Percentiles rank a stretch among this genome's conserved stretches.
phyloP scores from a whole-genome alignment of 371 early-diverging fungal genomes.

The Entomophthora muscae region DNA sequence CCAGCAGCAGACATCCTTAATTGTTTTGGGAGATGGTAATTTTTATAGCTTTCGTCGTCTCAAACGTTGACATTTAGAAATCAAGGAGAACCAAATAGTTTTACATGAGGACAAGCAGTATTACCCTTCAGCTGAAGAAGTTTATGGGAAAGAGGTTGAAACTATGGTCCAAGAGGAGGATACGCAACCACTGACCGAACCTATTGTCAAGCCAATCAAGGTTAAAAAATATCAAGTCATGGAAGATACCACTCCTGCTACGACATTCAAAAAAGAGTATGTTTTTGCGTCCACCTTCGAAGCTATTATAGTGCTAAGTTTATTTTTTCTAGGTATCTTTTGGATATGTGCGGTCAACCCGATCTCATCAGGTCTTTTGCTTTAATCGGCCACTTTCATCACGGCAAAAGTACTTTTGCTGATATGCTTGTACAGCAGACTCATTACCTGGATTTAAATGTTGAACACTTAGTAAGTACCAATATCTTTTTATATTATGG shows the following conservation, averaged over 20 bases:
- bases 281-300: too few relatives aligned
- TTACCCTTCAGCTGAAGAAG: slow-evolving; percentile 91
- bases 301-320: background rate
- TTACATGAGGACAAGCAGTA: slow-evolving; percentile 96
- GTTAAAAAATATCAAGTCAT: slow-evolving; percentile 64
- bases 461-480: slow-evolving; percentile 26
- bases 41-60: background rate
- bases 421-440: slow-evolving; percentile 85
- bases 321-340: slow-evolving; percentile 42
- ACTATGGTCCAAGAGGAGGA: slow-evolving; percentile 94
- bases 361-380: slow-evolving; percentile 74
- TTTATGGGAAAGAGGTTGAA: slow-evolving; percentile 93
- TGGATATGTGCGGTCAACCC: slow-evolving; percentile 68
- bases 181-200: slow-evolving; percentile 86
- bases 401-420: slow-evolving; percentile 88
- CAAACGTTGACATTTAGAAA: slow-evolving; percentile 19
- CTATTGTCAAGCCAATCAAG: slow-evolving; percentile 85
- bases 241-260: slow-evolving; percentile 69
- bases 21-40: slow-evolving; percentile 19
- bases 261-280: slow-evolving; percentile 75
- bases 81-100: slow-evolving; percentile 60
- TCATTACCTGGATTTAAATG: slow-evolving; percentile 43
- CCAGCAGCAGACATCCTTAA: slow-evolving; percentile 16
- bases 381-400: slow-evolving; percentile 88
- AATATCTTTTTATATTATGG: background rate